Evolutionary conservation across 164 flowering plant species (phyloP).

Genomic region (Nymphaea thermarum): DNA sequence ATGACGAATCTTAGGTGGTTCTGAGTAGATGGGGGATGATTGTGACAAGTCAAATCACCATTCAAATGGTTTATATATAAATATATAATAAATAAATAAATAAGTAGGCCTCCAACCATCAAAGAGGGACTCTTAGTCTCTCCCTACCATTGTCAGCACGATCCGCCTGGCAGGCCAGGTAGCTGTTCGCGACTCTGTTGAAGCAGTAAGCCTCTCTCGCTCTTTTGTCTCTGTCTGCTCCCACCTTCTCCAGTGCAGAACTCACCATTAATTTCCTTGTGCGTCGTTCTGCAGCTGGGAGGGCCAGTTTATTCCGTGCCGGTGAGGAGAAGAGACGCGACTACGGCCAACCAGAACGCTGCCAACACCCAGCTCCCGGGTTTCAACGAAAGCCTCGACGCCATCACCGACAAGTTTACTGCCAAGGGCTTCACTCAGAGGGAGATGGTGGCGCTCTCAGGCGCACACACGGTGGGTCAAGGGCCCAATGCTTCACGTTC

Average conservation of each 20-base stretch:
- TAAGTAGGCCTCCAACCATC: no score
- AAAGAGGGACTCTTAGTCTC: no score
- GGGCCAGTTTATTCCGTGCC: constrained; percentile 28
- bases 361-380: constrained; percentile 24
- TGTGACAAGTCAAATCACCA: no score
- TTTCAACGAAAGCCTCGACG: constrained; percentile 8
- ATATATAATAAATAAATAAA: no score
- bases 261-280: no score
- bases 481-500: constrained; percentile 18
- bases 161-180: no score
- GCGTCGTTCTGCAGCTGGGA: constrained; percentile 18
- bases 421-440: constrained; percentile 17
- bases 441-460: constrained; percentile 40
- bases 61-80: no score
- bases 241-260: background rate
- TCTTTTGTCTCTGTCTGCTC: background rate
- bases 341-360: constrained; percentile 15
- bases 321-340: constrained; percentile 37
- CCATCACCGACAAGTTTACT: constrained; percentile 12
- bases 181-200: constrained; percentile 20
- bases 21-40: no score
- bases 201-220: constrained; percentile 9
- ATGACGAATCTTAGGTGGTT: no score
- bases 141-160: no score
- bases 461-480: constrained; percentile 39